These are phyloP conservation scores for Amanita muscaria DNA, from an alignment of 768 basidiomycete species.

Conservation along the genomic window DNA sequence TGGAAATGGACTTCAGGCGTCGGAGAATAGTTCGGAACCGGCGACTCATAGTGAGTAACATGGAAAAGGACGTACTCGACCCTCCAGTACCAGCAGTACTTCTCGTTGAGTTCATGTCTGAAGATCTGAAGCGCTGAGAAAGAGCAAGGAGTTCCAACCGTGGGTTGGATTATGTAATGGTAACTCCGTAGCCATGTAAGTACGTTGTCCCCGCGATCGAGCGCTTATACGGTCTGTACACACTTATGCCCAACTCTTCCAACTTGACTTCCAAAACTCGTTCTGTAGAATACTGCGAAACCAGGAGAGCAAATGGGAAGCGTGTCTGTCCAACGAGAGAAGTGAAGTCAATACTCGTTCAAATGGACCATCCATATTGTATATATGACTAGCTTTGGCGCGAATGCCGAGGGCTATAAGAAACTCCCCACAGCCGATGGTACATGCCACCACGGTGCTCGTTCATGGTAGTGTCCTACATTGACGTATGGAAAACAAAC, in stretches of 20 bases:
- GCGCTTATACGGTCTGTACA: constrained; percentile 31
- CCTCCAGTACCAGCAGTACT: constrained; percentile 75
- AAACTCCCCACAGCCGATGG: constrained; percentile 31
- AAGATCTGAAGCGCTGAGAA: too few relatives aligned
- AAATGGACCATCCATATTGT: constrained; percentile 23
- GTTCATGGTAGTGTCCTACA: too few relatives aligned
- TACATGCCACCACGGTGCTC: too few relatives aligned
- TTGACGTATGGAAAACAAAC: too few relatives aligned
- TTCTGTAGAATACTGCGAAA: constrained; percentile 39
- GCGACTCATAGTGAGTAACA: too few relatives aligned
- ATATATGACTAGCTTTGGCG: constrained; percentile 16
- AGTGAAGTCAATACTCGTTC: constrained; percentile 21
- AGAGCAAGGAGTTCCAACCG: too few relatives aligned
- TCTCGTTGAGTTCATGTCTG: constrained; percentile 52
- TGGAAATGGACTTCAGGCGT: constrained; percentile 69
- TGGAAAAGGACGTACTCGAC: constrained; percentile 50
- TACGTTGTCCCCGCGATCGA: constrained; percentile 29
- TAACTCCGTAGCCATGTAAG: too few relatives aligned
- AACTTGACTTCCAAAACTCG: constrained; percentile 27
- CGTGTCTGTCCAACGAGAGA: constrained; percentile 31
- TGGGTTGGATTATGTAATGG: too few relatives aligned
- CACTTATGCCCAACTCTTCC: constrained; percentile 20
- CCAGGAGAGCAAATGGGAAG: constrained; percentile 33
- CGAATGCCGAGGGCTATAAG: constrained; percentile 32
- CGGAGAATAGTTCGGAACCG: constrained; percentile 3